Conservation (phyloP, 306 rosid species). For the Quercus berberidifolia region DNA sequence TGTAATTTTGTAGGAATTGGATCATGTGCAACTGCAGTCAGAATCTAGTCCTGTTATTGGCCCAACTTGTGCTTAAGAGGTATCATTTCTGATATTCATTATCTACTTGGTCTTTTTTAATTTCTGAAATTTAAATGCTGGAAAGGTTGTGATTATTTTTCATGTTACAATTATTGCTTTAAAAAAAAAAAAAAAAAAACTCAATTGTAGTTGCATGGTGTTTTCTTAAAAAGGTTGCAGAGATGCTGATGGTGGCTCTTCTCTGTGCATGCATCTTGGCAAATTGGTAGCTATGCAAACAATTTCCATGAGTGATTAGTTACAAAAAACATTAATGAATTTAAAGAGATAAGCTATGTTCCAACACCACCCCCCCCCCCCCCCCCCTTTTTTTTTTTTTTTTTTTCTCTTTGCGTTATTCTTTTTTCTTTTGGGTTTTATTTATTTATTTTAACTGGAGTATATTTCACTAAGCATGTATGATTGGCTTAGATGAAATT, state of each 20-base stretch:
- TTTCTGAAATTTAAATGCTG: constrained; percentile 5
- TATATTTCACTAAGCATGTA: too few relatives aligned
- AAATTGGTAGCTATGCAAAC: not conserved
- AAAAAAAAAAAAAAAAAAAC: not conserved
- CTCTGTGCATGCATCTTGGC: not conserved
- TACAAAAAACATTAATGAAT: not conserved
- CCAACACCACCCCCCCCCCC: too few relatives aligned
- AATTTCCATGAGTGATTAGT: not conserved
- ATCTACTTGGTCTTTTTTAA: not conserved
- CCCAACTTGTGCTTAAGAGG: constrained; percentile 37
- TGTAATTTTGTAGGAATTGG: constrained; percentile 48
- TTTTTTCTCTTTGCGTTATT: too few relatives aligned
- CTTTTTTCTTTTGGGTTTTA: too few relatives aligned
- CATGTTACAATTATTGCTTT: not conserved
- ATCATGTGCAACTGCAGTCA: constrained; percentile 38
- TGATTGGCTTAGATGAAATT: too few relatives aligned
- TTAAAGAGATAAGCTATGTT: not conserved
- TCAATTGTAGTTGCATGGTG: not conserved
- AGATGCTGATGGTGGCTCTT: constrained; percentile 1
- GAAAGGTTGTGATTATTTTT: not conserved
- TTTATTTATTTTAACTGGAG: too few relatives aligned
- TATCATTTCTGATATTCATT: constrained; percentile 13
- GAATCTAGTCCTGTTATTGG: constrained; percentile 44
- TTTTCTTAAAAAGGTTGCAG: not conserved
- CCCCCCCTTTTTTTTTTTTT: fast-evolving